Conservation (phyloP, 2,329 filamentous ascomycete genomes). For the Cladosporium sp. region DNA sequence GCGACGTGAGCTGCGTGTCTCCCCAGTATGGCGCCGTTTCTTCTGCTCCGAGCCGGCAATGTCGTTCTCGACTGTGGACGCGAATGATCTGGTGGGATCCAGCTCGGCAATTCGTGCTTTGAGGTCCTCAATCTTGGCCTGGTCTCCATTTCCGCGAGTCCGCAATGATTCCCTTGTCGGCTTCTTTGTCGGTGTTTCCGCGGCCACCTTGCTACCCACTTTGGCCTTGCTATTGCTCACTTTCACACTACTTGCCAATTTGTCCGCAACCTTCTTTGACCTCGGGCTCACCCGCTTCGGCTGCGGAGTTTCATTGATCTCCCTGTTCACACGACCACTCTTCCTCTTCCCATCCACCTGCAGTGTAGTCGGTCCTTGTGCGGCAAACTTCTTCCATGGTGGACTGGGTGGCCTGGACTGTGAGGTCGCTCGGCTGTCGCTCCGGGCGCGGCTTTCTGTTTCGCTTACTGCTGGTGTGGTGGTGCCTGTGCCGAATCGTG, state of each 20-base stretch:
- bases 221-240: conserved; percentile 2
- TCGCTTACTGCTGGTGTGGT: conserved; percentile 29
- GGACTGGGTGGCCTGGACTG: conserved; percentile 65
- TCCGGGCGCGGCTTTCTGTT: conserved; percentile 27
- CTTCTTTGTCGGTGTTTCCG: conserved; percentile 7
- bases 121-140: conserved; percentile 30
- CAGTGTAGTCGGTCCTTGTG: conserved; percentile 85
- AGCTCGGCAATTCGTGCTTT: conserved; percentile 35
- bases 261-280: conserved; percentile 34
- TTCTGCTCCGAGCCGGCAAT: conserved; percentile 23
- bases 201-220: conserved; percentile 11
- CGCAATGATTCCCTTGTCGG: conserved; percentile 12
- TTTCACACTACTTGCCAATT: conserved; percentile 21
- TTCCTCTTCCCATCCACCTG: conserved; percentile 62
- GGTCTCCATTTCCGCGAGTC: conserved; percentile 11
- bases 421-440: conserved; percentile 28
- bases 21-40: conserved; percentile 25
- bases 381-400: conserved; percentile 85
- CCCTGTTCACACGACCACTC: conserved; percentile 58
- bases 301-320: conserved; percentile 23
- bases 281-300: conserved; percentile 35
- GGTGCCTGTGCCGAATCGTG: conserved; percentile 29
- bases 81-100: conserved; percentile 30
- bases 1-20: conserved; percentile 2
- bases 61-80: conserved; percentile 17